Evolutionary conservation across 257 asterid genomes (phyloP).

Genomic region (Solanum bukasovii): DNA sequence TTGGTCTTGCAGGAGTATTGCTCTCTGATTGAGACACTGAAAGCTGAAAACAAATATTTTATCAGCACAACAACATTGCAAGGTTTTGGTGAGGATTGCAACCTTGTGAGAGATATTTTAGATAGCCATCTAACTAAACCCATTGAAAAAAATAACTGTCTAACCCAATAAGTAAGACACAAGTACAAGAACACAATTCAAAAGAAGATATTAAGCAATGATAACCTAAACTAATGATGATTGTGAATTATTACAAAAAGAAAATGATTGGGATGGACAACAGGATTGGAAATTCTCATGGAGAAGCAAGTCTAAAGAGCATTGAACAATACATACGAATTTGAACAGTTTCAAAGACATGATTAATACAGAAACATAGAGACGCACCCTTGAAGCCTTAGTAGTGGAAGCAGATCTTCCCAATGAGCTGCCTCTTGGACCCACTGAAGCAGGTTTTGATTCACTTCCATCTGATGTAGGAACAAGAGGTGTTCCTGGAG

Average conservation of each 20-base stretch:
- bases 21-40: slow-evolving; percentile 85
- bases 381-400: slow-evolving; percentile 87
- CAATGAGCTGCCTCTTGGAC: slow-evolving; percentile 59
- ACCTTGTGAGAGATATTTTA: background rate
- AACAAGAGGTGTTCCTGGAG: slow-evolving; percentile 96
- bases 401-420: slow-evolving; percentile 60
- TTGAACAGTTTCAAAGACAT: background rate
- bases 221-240: background rate
- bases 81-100: background rate
- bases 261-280: background rate
- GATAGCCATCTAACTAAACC: background rate
- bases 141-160: background rate
- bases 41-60: slow-evolving; percentile 42
- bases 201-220: background rate
- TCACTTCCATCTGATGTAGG: slow-evolving; percentile 65
- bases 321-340: background rate
- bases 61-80: background rate
- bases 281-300: background rate
- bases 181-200: background rate
- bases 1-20: slow-evolving; percentile 50
- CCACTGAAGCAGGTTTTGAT: slow-evolving; percentile 36
- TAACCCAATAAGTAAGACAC: background rate
- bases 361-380: background rate
- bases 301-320: background rate
- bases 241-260: background rate